Evolutionary conservation across 805 yeast species (phyloP).

Genomic region (Pichia nakasei): DNA sequence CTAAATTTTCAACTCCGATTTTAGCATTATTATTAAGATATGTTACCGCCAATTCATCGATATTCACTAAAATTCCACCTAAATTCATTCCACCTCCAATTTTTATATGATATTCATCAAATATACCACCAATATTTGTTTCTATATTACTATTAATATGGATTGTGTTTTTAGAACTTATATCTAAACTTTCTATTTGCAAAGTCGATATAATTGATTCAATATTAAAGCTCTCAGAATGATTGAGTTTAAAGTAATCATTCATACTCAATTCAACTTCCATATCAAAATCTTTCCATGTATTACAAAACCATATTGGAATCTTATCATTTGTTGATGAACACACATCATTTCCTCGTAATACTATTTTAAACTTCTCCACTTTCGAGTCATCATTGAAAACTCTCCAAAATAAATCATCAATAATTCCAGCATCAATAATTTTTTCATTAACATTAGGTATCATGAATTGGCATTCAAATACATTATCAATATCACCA

Average conservation of each 20-base stretch:
- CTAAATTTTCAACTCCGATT: no score
- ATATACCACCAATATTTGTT: no score
- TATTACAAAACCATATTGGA: conserved; percentile 1
- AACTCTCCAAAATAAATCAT: conserved; percentile 4
- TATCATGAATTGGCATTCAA: not conserved
- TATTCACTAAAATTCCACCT: no score
- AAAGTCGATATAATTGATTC: no score
- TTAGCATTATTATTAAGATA: no score
- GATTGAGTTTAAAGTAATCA: not conserved
- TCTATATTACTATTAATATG: no score
- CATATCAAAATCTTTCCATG: not conserved
- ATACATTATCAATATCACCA: not conserved
- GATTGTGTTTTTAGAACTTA: no score
- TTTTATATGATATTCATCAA: no score
- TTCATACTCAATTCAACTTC: not conserved
- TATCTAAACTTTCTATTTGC: no score
- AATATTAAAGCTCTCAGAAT: not conserved
- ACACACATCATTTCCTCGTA: not conserved
- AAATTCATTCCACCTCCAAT: no score
- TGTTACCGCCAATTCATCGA: no score
- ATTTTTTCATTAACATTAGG: conserved; percentile 2
- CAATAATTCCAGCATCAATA: not conserved
- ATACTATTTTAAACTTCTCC: not conserved
- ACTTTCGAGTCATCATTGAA: conserved; percentile 3
- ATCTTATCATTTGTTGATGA: not conserved